Base-by-base conservation (phyloP, 1,139 yeast genomes). In the Pichia sp. region DNA sequence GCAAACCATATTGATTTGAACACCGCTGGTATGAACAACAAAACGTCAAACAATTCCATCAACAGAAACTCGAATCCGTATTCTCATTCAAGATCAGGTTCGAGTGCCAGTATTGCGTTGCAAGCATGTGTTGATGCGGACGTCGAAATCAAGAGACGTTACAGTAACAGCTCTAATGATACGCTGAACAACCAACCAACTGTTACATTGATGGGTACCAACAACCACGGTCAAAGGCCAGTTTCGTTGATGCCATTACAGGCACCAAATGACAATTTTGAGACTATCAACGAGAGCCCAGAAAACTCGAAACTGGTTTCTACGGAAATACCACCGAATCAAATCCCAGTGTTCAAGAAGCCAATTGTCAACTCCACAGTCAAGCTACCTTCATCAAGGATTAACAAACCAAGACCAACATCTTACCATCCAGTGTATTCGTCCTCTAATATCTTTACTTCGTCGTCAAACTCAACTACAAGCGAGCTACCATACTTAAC, bases 371-470 rank as follows among this genome's bases (percentile, higher is more conserved):
- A 46, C 6, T 35, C 48, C 26, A 44, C 53, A 23, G 27, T 44
- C 4, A 42, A 48, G 10, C 44, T 52, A 36, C 49, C 55, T 10
- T 66, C 50, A 45, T 56, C 52, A 32, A 16, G 23, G 23, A 52
- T 54, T 40, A 74, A 77, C 60, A 81, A 75, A 56, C 88, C 86
- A 44, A 74, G 94, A 61, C 92, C 94, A 40, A 83, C 90, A 0
- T 82, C 90, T 7, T 84, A 81, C 58, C 90, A 84, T 58, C 92
- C 94, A 10, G 67, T 70, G 1, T 58, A 67, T 29, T 60, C 72
- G 8, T 55, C 66, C 5, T 56, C 53, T 36, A 51, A 34, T 34
- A 8, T 10, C 10, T 31, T 10, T 8, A 8, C 33, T 31, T 31
- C 33, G 6, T 37, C 39, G 23, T 29, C 27, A 16, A 37, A 37